phyloP scores from a whole-genome alignment of 371 early-diverging fungal genomes.

The Mucor saturninus region DNA sequence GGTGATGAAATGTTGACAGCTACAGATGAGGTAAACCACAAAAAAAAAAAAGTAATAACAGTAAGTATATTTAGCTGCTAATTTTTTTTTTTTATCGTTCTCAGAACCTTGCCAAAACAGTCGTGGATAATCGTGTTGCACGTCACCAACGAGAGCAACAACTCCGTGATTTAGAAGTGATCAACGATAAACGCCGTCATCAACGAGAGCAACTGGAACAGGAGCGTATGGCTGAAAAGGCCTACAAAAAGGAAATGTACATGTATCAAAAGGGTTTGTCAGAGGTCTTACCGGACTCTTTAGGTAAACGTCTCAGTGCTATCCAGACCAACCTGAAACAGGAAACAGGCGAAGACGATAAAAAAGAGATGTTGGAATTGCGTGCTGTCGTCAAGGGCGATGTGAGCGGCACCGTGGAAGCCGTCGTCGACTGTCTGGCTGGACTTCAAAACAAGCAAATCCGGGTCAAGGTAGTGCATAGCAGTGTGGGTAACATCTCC shows the following conservation, averaged over 20 bases:
- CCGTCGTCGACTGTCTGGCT: conserved; percentile 78
- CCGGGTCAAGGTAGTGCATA: conserved; percentile 70
- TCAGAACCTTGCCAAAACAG: conserved; percentile 78
- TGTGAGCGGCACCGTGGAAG: conserved; percentile 95
- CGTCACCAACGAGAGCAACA: conserved; percentile 65
- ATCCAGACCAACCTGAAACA: conserved; percentile 27
- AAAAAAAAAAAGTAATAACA: not conserved
- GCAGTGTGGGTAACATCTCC: conserved; percentile 85
- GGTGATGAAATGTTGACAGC: conserved; percentile 90
- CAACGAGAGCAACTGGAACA: conserved; percentile 63
- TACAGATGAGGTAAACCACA: conserved; percentile 56
- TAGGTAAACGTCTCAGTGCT: conserved; percentile 48
- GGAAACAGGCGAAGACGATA: conserved; percentile 27
- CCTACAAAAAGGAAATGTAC: conserved; percentile 68
- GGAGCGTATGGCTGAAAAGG: conserved; percentile 64
- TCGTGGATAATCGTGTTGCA: conserved; percentile 69
- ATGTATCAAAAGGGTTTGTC: conserved; percentile 71
- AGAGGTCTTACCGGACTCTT: conserved; percentile 59
- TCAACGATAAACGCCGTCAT: conserved; percentile 77
- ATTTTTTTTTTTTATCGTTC: conserved; percentile 25
- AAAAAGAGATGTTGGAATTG: conserved; percentile 56
- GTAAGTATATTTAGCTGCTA: conserved; percentile 1
- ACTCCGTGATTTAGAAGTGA: conserved; percentile 70
- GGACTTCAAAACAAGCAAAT: conserved; percentile 83
- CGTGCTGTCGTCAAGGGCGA: conserved; percentile 75